Evolutionary conservation across 2,329 filamentous ascomycete species (phyloP).

Genomic region (Aspergillus phoenicis): DNA sequence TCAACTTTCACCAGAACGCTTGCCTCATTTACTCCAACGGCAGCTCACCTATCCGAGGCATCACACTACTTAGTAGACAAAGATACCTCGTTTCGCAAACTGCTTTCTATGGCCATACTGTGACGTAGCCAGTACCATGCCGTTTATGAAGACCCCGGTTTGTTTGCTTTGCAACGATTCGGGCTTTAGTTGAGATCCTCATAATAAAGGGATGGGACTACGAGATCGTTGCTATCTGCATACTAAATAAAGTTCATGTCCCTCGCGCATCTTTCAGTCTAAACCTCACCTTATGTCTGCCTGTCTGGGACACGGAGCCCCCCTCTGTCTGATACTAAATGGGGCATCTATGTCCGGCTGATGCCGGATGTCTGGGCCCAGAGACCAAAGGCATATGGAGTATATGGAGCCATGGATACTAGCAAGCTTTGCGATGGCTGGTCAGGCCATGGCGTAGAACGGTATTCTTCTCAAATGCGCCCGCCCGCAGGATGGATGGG

Average conservation of each 20-base stretch:
- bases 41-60: not conserved
- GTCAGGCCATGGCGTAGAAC: not conserved
- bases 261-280: not conserved
- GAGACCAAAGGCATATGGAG: not conserved
- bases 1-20: not conserved
- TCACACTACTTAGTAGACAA: too few relatives aligned
- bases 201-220: not conserved
- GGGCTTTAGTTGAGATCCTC: not conserved
- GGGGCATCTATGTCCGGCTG: not conserved
- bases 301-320: not conserved
- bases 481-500: not conserved
- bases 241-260: not conserved
- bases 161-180: too few relatives aligned
- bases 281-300: not conserved
- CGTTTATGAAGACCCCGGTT: not conserved
- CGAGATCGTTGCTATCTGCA: not conserved
- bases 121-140: not conserved
- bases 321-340: not conserved
- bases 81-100: too few relatives aligned
- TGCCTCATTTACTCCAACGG: not conserved
- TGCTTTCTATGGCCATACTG: not conserved
- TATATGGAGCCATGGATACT: conserved; percentile 2
- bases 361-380: not conserved
- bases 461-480: not conserved
- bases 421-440: not conserved